These are phyloP conservation scores for Pisolithus albus DNA, from an alignment of 768 basidiomycete genomes.

Conservation along the genomic window DNA sequence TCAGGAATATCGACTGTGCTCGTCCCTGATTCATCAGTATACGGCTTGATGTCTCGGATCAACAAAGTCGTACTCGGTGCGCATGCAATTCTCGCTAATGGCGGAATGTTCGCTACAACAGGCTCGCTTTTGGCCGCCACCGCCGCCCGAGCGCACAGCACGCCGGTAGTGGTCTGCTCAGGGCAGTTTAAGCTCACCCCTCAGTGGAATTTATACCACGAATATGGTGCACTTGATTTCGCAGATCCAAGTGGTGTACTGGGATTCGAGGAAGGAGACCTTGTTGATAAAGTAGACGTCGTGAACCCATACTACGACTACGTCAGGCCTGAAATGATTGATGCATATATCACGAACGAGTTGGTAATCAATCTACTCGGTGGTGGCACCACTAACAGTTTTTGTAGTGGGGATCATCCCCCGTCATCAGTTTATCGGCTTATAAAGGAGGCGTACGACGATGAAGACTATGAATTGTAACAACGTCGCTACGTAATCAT, in stretches of 20 bases:
- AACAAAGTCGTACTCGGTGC: constrained; percentile 95
- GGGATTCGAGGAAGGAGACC: constrained; percentile 69
- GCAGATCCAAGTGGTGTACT: constrained; percentile 60
- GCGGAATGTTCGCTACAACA: constrained; percentile 86
- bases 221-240: constrained; percentile 79
- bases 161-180: constrained; percentile 87
- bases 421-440: constrained; percentile 90
- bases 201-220: constrained; percentile 81
- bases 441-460: constrained; percentile 92
- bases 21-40: constrained; percentile 93
- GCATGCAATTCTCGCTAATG: constrained; percentile 94
- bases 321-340: constrained; percentile 85
- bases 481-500: background rate
- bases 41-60: constrained; percentile 92
- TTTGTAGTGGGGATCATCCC: constrained; percentile 83
- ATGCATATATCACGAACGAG: constrained; percentile 96
- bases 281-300: constrained; percentile 86
- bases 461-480: constrained; percentile 83
- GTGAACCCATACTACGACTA: constrained; percentile 97
- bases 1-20: constrained; percentile 89
- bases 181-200: constrained; percentile 97
- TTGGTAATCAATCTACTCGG: constrained; percentile 38
- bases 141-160: constrained; percentile 84
- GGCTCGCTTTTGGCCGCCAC: constrained; percentile 82
- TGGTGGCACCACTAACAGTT: constrained; percentile 1